Conservation (phyloP, 768 basidiomycete species). For the Chalciporus chontae region DNA sequence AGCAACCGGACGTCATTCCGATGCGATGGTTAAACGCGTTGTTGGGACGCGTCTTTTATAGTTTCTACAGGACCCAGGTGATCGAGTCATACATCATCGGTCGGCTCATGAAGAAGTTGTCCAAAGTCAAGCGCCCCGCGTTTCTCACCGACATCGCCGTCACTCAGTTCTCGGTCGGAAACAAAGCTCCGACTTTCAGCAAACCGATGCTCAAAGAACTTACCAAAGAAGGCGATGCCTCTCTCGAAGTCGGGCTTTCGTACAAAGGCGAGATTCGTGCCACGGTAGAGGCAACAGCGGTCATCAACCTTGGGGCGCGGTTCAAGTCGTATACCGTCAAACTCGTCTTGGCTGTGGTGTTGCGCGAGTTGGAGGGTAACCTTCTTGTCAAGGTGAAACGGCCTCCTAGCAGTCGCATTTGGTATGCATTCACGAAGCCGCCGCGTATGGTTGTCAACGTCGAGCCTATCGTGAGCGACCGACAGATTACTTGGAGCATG, state of each 20-base stretch:
- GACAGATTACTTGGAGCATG: slow-evolving; percentile 93
- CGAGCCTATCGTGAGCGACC: slow-evolving; percentile 90
- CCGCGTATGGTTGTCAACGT: slow-evolving; percentile 88
- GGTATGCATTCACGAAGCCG: slow-evolving; percentile 87
- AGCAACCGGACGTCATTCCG: slow-evolving; percentile 92
- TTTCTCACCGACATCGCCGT: slow-evolving; percentile 86
- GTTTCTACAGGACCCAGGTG: slow-evolving; percentile 78
- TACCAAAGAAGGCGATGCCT: slow-evolving; percentile 89
- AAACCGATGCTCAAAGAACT: slow-evolving; percentile 99
- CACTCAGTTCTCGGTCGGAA: slow-evolving; percentile 86
- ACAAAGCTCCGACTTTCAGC: slow-evolving; percentile 79
- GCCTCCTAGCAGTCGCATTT: slow-evolving; percentile 93
- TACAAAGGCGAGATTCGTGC: slow-evolving; percentile 89
- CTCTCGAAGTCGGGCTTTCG: slow-evolving; percentile 78
- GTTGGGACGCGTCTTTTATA: slow-evolving; percentile 89
- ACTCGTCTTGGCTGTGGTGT: slow-evolving; percentile 80
- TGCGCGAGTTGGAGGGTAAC: slow-evolving; percentile 91
- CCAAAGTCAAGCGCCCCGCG: slow-evolving; percentile 84
- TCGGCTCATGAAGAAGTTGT: slow-evolving; percentile 89
- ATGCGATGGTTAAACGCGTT: slow-evolving; percentile 98
- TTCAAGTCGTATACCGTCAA: slow-evolving; percentile 91
- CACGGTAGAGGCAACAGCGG: slow-evolving; percentile 85
- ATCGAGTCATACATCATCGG: slow-evolving; percentile 85
- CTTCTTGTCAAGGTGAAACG: slow-evolving; percentile 84
- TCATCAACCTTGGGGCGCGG: slow-evolving; percentile 75